Evolutionary conservation across 208 protist genomes (phyloP).

Genomic region (Herpetomonas tarakana): DNA sequence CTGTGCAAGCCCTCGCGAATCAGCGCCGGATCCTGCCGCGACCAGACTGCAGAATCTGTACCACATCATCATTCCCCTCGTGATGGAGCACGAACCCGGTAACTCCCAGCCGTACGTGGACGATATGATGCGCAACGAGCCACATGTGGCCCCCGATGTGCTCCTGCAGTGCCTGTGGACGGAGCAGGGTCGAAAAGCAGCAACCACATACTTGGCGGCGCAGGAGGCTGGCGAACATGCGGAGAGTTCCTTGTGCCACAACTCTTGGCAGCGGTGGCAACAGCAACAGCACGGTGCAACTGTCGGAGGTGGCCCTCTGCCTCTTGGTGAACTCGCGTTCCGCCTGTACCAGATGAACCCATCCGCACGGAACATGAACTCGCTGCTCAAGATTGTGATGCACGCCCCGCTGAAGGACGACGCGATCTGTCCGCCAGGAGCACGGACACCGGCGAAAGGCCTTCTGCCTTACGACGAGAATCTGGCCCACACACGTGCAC

Average conservation of each 20-base stretch:
- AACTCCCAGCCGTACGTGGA: slow-evolving; percentile 30
- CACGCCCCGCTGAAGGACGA: slow-evolving; percentile 5
- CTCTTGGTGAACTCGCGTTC: slow-evolving; percentile 19
- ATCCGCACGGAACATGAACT: slow-evolving; percentile 71
- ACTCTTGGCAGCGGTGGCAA: neutral
- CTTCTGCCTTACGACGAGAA: neutral
- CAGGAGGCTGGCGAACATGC: neutral
- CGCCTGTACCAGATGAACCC: slow-evolving; percentile 49
- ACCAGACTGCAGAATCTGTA: slow-evolving; percentile 56
- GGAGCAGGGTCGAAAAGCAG: slow-evolving; percentile 27
- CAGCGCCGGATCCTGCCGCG: neutral
- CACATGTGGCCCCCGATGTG: slow-evolving; percentile 56
- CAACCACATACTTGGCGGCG: slow-evolving; percentile 16
- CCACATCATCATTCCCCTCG: slow-evolving; percentile 73
- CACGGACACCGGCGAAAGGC: neutral
- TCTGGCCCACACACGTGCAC: neutral
- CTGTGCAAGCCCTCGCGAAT: too few species aligned
- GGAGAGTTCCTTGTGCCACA: slow-evolving; percentile 1
- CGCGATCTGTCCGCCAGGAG: neutral
- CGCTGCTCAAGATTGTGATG: slow-evolving; percentile 40
- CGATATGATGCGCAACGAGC: slow-evolving; percentile 63
- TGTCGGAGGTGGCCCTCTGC: too few species aligned
- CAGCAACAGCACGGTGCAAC: neutral
- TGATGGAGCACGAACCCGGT: slow-evolving; percentile 42
- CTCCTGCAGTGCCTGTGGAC: slow-evolving; percentile 56